Evolutionary conservation across 73 alveolate species (phyloP).

Genomic region (Paramecium sonneborni): DNA sequence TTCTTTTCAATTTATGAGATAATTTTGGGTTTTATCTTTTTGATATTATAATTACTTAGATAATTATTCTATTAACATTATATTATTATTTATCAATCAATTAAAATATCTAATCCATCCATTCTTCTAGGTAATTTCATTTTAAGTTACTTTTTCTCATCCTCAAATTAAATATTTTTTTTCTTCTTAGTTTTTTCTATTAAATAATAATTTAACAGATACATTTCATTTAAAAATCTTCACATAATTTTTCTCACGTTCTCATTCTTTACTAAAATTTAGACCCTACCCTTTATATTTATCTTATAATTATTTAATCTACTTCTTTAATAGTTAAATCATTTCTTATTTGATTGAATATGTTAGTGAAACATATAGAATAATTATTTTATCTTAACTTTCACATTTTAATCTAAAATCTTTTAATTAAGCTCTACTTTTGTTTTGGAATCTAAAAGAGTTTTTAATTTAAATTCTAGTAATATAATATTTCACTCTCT

Average conservation of each 20-base stretch:
- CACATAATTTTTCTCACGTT: constrained; percentile 28
- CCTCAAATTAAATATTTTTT: neutral
- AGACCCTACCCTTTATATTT: neutral
- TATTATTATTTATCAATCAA: constrained; percentile 8
- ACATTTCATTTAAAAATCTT: constrained; percentile 49
- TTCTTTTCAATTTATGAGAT: neutral
- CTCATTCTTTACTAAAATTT: constrained; percentile 39
- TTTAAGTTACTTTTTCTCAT: neutral
- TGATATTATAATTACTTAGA: neutral
- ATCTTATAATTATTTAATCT: neutral
- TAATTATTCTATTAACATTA: neutral
- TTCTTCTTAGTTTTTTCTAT: constrained; percentile 25
- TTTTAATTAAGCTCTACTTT: neutral
- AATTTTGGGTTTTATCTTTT: neutral
- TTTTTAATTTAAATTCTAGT: constrained; percentile 2
- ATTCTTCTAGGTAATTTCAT: neutral
- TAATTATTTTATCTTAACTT: neutral
- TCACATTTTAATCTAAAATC: neutral
- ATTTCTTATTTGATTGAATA: neutral
- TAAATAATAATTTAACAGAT: neutral
- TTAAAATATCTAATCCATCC: constrained; percentile 34
- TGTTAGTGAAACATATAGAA: neutral
- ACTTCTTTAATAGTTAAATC: neutral
- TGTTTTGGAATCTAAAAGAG: neutral
- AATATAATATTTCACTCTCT: neutral